Conservation (phyloP, 768 basidiomycete genomes). For the Hericium rajendrae region DNA sequence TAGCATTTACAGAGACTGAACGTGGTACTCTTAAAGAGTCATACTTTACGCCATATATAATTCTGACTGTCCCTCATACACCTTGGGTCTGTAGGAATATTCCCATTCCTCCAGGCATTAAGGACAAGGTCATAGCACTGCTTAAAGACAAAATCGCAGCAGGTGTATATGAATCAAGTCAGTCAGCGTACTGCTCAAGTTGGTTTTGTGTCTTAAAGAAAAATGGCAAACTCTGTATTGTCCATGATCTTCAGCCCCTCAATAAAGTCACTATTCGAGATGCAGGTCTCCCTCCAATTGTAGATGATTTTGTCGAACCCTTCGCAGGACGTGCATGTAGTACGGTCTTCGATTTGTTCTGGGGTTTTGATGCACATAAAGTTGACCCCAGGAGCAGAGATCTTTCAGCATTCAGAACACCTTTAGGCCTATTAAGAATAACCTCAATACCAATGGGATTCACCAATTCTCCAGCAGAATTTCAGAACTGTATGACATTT, state of each 20-base stretch:
- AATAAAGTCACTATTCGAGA: no score
- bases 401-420: background rate
- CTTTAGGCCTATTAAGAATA: background rate
- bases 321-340: no score
- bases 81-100: background rate
- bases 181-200: constrained; percentile 2
- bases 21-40: background rate
- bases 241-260: no score
- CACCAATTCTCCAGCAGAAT: constrained; percentile 6
- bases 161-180: constrained; percentile 26
- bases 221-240: no score
- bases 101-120: background rate
- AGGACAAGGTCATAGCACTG: background rate
- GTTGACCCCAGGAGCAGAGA: background rate
- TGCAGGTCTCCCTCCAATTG: no score
- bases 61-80: background rate
- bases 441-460: background rate
- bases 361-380: background rate
- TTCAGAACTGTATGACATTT: constrained; percentile 25
- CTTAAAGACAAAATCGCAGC: background rate
- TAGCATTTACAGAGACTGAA: background rate
- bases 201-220: no score
- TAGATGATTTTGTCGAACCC: no score
- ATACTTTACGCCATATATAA: background rate
- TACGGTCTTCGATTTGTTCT: constrained; percentile 24